Percentiles rank a stretch among this genome's conserved stretches.
Evolutionary conservation across 1,284 basidiomycete genomes (phyloP).

Genomic region (Cryptococcus amylolentus): DNA sequence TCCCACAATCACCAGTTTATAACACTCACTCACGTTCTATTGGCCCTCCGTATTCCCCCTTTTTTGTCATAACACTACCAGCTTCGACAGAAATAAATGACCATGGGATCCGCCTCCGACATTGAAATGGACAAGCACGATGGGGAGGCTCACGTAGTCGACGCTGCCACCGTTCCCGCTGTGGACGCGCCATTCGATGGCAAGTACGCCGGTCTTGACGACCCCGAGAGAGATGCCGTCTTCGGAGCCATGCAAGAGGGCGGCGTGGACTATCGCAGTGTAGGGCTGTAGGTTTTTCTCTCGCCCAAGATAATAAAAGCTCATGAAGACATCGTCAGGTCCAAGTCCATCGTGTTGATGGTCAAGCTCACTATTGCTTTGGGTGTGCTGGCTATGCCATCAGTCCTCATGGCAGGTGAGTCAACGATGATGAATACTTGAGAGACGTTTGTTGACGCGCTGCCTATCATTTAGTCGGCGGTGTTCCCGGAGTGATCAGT

Average conservation of each 20-base stretch:
- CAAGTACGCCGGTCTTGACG: conserved; percentile 11
- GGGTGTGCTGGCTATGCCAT: conserved; percentile 36
- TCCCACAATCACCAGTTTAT: too few relatives aligned
- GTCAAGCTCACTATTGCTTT: conserved; percentile 39
- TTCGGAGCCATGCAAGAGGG: conserved; percentile 32
- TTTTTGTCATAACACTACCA: too few relatives aligned
- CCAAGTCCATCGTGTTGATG: conserved; percentile 34
- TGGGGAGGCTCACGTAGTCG: neutral
- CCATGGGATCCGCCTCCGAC: too few relatives aligned
- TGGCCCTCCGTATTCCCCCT: too few relatives aligned
- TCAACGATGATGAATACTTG: conserved; percentile 19
- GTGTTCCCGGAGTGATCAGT: conserved; percentile 35
- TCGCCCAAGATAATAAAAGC: neutral
- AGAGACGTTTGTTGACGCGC: conserved; percentile 2
- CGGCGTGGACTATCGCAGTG: conserved; percentile 32
- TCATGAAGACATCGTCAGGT: conserved; percentile 16
- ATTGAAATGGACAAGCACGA: too few relatives aligned
- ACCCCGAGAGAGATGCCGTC: conserved; percentile 28
- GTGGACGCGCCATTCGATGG: neutral
- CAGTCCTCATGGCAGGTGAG: conserved; percentile 16
- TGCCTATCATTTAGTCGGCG: conserved; percentile 18
- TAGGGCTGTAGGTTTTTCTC: conserved; percentile 28
- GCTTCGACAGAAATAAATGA: too few relatives aligned
- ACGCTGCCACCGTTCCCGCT: neutral
- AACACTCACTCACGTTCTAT: too few relatives aligned